phyloP scores from a whole-genome alignment of 2,329 filamentous ascomycete species.

The Corynespora cassiicola region DNA sequence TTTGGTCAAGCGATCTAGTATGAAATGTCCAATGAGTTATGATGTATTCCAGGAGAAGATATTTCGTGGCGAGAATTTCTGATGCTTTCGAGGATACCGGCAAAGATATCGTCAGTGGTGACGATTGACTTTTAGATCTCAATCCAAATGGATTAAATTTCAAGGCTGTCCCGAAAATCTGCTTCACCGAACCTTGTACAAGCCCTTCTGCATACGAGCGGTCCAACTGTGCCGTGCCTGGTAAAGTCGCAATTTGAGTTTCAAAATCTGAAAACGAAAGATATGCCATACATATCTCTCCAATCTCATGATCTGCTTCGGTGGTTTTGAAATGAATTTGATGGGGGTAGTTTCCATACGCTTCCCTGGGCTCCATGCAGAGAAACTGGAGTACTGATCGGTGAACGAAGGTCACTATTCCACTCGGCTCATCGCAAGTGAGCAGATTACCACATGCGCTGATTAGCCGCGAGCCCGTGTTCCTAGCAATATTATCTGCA shows the following conservation, averaged over 20 bases:
- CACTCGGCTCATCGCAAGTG: conserved; percentile 7
- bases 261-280: conserved; percentile 50
- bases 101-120: background rate
- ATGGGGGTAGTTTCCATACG: background rate
- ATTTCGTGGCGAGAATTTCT: conserved; percentile 2
- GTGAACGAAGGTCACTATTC: conserved; percentile 18
- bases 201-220: conserved; percentile 2
- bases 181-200: background rate
- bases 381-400: conserved; percentile 22
- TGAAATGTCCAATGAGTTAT: conserved; percentile 14
- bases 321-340: conserved; percentile 21
- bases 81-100: background rate
- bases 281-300: conserved; percentile 50
- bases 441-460: conserved; percentile 18
- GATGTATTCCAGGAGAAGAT: conserved; percentile 12
- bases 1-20: background rate
- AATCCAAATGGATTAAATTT: too few relatives aligned
- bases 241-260: conserved; percentile 14
- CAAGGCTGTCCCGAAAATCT: too few relatives aligned
- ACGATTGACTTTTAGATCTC: background rate
- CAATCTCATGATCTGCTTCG: conserved; percentile 35
- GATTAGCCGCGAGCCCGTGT: conserved; percentile 11
- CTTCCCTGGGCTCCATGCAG: too few relatives aligned
- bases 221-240: background rate
- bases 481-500: conserved; percentile 6